Evolutionary conservation across 441 rosid genomes (phyloP).

Genomic region (Pelargonium australe): DNA sequence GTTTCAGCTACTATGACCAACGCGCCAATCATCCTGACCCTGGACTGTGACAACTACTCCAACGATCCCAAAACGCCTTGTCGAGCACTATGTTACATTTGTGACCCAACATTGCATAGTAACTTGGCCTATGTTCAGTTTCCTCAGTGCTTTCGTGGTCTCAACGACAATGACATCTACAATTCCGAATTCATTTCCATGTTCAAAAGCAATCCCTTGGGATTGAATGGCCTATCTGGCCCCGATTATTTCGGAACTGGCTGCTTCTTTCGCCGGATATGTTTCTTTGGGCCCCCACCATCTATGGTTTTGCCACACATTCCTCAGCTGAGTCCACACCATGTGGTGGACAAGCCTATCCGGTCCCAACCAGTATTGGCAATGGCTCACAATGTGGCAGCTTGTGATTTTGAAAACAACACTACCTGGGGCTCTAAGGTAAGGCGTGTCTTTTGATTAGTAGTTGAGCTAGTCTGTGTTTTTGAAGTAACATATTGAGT

Average conservation of each 20-base stretch:
- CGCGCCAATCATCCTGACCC: conserved; percentile 46
- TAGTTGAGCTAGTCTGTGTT: neutral
- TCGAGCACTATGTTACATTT: conserved; percentile 43
- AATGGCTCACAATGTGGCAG: conserved; percentile 43
- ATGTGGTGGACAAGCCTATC: conserved; percentile 26
- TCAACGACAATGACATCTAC: conserved; percentile 49
- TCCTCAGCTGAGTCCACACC: conserved; percentile 29
- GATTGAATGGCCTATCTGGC: conserved; percentile 45
- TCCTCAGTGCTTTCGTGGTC: conserved; percentile 51
- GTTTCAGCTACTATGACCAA: conserved; percentile 64
- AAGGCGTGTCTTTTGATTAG: neutral
- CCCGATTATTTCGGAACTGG: conserved; percentile 45
- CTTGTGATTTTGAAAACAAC: conserved; percentile 41
- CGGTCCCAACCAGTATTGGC: conserved; percentile 26
- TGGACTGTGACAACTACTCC: conserved; percentile 77
- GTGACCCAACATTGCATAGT: conserved; percentile 29
- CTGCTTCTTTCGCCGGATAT: conserved; percentile 42
- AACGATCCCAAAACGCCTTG: conserved; percentile 47
- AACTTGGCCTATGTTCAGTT: conserved; percentile 49
- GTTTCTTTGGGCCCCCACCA: conserved; percentile 40
- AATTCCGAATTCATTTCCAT: conserved; percentile 33
- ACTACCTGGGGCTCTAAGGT: conserved; percentile 68
- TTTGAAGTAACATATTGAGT: neutral
- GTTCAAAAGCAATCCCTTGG: conserved; percentile 32
- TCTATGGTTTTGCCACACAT: conserved; percentile 20